Conservation (phyloP, 1,284 basidiomycete species). For the Hymenochaete sp. region DNA sequence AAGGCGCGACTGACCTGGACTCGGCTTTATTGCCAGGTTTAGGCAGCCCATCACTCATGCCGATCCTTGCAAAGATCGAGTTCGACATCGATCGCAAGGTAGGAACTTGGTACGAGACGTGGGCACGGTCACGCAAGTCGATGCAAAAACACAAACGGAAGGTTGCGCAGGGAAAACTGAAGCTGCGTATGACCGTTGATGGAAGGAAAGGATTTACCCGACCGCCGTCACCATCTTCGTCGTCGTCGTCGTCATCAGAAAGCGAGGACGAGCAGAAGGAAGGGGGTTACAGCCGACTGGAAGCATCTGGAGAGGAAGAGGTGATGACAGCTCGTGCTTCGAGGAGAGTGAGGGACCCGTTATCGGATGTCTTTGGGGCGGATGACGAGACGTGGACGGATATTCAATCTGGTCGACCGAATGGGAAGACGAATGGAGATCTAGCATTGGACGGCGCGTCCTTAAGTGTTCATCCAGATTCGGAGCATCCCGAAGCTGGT, state of each 20-base stretch:
- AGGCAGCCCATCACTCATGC: conserved; percentile 53
- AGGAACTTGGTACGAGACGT: conserved; percentile 67
- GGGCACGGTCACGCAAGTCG: conserved; percentile 53
- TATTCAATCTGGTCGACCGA: conserved; percentile 44
- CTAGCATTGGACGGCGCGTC: conserved; percentile 46
- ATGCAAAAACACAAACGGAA: conserved; percentile 18
- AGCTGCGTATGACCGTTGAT: conserved; percentile 14
- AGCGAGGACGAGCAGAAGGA: conserved; percentile 18
- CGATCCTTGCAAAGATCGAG: conserved; percentile 80
- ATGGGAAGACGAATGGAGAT: conserved; percentile 21
- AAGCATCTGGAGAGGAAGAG: conserved; percentile 25
- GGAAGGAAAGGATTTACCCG: conserved; percentile 10
- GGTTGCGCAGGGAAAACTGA: conserved; percentile 19
- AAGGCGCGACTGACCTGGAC: conserved; percentile 44
- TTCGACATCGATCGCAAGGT: conserved; percentile 76
- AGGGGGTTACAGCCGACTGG: conserved; percentile 29
- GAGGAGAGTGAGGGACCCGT: conserved; percentile 28
- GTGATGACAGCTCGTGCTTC: conserved; percentile 14
- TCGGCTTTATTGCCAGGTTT: conserved; percentile 59
- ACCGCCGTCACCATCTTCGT: conserved; percentile 9
- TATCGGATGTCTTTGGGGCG: conserved; percentile 43
- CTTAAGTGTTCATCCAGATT: conserved; percentile 32
- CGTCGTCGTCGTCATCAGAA: too few species aligned
- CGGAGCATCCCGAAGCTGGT: conserved; percentile 22
- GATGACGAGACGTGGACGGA: conserved; percentile 56